Evolutionary conservation across 1,139 yeast species (phyloP), one percentile per base, ranked within the genome.

Genomic region (Taiozyma onychis): DNA sequence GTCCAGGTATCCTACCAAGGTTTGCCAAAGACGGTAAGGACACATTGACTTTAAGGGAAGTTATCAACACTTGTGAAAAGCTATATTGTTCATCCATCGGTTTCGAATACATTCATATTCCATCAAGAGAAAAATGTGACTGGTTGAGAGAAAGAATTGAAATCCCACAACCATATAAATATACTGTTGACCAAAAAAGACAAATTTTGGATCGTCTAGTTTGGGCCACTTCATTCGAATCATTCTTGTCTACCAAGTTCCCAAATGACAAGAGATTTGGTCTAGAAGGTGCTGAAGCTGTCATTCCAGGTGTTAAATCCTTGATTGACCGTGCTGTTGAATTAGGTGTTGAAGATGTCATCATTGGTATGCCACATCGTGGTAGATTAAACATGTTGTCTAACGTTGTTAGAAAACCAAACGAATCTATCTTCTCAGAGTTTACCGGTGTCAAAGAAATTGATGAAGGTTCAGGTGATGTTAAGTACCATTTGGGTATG

Each of bases 281-380:
- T 71, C 78, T 93, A 56, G 99, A 93, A 77, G 99, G 99, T 76
- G 95, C 95, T 58, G 99, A 93, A 74, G 77, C 97, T 45, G 87
- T 88, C 64, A 89, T 93, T 48, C 98, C 99, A 45, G 99, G 98
- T 75, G 85, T 93, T 80, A 93, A 93, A 76, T 88, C 97, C 47
- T 73, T 93, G 68, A 91, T 93, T 68, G 99, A 93, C 71, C 84
- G 91, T 57, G 81, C 97, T 44, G 98, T 91, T 49, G 97, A 90
- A 61, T 74, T 76, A 56, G 99, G 99, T 64, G 85, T 91, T 52
- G 97, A 91, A 73, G 98, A 93, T 68, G 83, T 93, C 56, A 96
- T 93, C 64, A 86, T 95, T 64, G 99, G 99, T 76, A 93, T 93
- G 99, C 97, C 99, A 52, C 99, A 93, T 74, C 89, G 99, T 81